phyloP scores from a whole-genome alignment of 768 basidiomycete species.

The Amanita phalloides region DNA sequence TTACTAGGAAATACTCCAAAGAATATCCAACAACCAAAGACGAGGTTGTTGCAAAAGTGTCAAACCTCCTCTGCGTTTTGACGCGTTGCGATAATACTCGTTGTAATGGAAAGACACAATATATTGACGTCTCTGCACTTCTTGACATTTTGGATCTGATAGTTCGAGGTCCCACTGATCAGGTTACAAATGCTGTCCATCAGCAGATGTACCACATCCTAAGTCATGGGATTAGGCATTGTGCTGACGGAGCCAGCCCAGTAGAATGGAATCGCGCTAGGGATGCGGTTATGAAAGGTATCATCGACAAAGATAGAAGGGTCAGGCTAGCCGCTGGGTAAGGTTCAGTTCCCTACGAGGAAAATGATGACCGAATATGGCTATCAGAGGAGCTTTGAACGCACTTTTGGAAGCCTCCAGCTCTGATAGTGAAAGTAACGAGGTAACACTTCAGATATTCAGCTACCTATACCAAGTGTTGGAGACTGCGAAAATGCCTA shows the following conservation, averaged over 20 bases:
- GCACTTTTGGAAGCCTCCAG: conserved; percentile 35
- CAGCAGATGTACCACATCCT: conserved; percentile 31
- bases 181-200: conserved; percentile 37
- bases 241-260: conserved; percentile 19
- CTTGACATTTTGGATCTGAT: conserved; percentile 26
- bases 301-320: conserved; percentile 43
- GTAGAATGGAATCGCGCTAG: conserved; percentile 19
- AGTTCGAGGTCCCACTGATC: conserved; percentile 34
- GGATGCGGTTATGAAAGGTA: conserved; percentile 34
- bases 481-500: conserved; percentile 29
- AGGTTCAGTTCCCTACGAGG: conserved; percentile 10
- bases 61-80: conserved; percentile 25
- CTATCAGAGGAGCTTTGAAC: conserved; percentile 34
- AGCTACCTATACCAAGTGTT: conserved; percentile 37
- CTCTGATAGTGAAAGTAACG: conserved; percentile 19
- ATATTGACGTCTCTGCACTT: conserved; percentile 21
- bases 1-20: conserved; percentile 20
- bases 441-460: conserved; percentile 29
- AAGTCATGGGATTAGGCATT: conserved; percentile 30
- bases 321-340: conserved; percentile 65
- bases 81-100: conserved; percentile 21
- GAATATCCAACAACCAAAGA: conserved; percentile 19
- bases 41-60: conserved; percentile 21
- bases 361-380: not conserved
- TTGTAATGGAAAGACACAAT: conserved; percentile 16